Conservation (phyloP, 2,329 filamentous ascomycete species). For the Byssochlamys sp. region DNA sequence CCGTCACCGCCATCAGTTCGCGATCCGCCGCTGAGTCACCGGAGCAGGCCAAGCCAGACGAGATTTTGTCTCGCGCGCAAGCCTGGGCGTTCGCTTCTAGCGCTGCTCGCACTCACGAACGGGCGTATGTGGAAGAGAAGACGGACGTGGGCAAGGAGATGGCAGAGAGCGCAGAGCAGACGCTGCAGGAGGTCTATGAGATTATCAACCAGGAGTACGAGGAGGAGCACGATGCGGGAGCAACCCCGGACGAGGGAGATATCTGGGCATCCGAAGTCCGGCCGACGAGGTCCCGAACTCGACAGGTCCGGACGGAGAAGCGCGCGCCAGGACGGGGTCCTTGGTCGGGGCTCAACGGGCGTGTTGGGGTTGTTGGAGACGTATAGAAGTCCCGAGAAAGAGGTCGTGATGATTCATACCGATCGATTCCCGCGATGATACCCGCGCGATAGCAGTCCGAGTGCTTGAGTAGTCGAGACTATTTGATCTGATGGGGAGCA, state of each 20-base stretch:
- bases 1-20: constrained; percentile 17
- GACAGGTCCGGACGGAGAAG: constrained; percentile 12
- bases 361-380: constrained; percentile 15
- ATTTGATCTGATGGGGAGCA: background rate
- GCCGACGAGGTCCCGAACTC: constrained; percentile 12
- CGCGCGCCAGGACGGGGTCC: constrained; percentile 21
- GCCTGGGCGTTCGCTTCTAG: constrained; percentile 33
- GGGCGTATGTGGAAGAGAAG: constrained; percentile 26
- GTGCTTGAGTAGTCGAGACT: background rate
- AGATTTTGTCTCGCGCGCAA: constrained; percentile 25
- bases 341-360: constrained; percentile 29
- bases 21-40: constrained; percentile 9
- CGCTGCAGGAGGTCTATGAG: constrained; percentile 23
- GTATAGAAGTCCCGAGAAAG: background rate
- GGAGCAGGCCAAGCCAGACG: constrained; percentile 18
- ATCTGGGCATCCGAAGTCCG: constrained; percentile 24
- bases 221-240: constrained; percentile 7
- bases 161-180: constrained; percentile 18
- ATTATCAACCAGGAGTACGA: constrained; percentile 26
- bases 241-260: constrained; percentile 14
- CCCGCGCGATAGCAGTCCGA: background rate
- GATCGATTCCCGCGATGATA: background rate
- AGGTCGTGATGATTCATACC: background rate
- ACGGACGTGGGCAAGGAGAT: constrained; percentile 22
- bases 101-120: constrained; percentile 21